Percentiles rank a stretch among this genome's conserved stretches.
phyloP scores from a whole-genome alignment of 495 filamentous ascomycete species.

The Aspergillus cavernicola region DNA sequence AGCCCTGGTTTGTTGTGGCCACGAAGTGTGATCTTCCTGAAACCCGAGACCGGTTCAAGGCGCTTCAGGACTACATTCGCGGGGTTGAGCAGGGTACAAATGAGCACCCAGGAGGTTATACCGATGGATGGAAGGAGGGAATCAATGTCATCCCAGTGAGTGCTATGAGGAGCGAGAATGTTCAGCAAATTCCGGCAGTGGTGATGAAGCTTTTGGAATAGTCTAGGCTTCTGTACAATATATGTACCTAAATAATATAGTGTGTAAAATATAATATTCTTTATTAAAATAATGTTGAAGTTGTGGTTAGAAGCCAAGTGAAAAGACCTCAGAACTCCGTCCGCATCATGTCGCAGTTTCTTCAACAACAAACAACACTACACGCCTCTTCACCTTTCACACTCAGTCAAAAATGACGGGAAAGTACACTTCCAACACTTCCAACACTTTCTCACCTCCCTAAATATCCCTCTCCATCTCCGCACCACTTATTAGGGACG shows the following conservation, averaged over 20 bases:
- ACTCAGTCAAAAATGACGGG: conserved; percentile 2
- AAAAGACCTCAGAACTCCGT: too few relatives aligned
- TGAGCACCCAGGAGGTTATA: conserved; percentile 67
- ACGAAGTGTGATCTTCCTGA: conserved; percentile 86
- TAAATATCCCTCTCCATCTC: background rate
- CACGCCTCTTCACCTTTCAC: too few relatives aligned
- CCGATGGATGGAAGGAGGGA: conserved; percentile 62
- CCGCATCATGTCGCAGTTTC: too few relatives aligned
- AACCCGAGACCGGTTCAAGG: conserved; percentile 72
- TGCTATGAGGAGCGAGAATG: conserved; percentile 80
- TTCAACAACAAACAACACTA: too few relatives aligned
- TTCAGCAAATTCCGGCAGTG: conserved; percentile 71
- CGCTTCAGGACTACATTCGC: conserved; percentile 63
- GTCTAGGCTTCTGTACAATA: background rate
- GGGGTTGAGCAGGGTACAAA: conserved; percentile 53
- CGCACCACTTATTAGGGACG: background rate
- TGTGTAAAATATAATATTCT: conserved; percentile 6
- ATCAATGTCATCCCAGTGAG: conserved; percentile 77
- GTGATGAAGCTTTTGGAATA: conserved; percentile 68
- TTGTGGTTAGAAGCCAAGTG: too few relatives aligned
- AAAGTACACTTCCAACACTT: background rate
- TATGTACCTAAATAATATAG: background rate
- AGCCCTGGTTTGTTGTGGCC: conserved; percentile 96
- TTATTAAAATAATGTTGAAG: too few relatives aligned
- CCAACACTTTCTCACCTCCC: background rate